Percentiles rank a stretch among this genome's conserved stretches.
Conservation (phyloP, 2,329 filamentous ascomycete genomes). For the Colletotrichum limetticola region DNA sequence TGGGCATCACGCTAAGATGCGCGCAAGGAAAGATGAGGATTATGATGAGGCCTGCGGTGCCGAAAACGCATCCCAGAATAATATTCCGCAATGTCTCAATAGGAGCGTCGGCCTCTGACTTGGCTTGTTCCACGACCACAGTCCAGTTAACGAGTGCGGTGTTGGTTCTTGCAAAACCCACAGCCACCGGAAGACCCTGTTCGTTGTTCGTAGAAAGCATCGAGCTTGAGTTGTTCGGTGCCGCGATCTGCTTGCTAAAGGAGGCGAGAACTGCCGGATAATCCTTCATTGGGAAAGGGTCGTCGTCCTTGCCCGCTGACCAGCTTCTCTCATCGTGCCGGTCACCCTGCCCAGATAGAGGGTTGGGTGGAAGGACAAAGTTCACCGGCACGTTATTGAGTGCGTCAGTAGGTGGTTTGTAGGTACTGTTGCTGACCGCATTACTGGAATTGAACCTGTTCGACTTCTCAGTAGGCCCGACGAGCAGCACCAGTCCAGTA, state of each 20-base stretch:
- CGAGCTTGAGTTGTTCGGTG: constrained; percentile 75
- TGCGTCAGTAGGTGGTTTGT: constrained; percentile 47
- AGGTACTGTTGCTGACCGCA: constrained; percentile 59
- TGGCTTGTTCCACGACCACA: constrained; percentile 81
- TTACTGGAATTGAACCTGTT: constrained; percentile 69
- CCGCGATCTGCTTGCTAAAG: constrained; percentile 61
- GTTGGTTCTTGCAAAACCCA: constrained; percentile 80
- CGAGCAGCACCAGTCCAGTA: constrained; percentile 76
- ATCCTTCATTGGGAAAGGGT: constrained; percentile 65
- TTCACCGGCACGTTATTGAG: constrained; percentile 61
- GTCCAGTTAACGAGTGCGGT: constrained; percentile 83
- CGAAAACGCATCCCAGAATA: constrained; percentile 86
- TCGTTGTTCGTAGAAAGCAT: constrained; percentile 79
- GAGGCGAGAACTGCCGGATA: constrained; percentile 73
- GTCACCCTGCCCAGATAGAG: constrained; percentile 50
- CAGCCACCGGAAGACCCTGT: constrained; percentile 73
- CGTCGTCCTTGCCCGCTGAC: constrained; percentile 52
- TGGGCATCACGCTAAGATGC: constrained; percentile 84
- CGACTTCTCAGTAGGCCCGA: constrained; percentile 73
- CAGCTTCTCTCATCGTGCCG: constrained; percentile 59
- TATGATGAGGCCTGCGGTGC: constrained; percentile 78
- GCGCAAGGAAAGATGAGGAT: constrained; percentile 81
- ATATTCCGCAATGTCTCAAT: constrained; percentile 82
- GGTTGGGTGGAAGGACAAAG: constrained; percentile 69
- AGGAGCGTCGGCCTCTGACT: constrained; percentile 78